Conservation (phyloP, 768 basidiomycete species). For the Agaricus subrufescens region DNA sequence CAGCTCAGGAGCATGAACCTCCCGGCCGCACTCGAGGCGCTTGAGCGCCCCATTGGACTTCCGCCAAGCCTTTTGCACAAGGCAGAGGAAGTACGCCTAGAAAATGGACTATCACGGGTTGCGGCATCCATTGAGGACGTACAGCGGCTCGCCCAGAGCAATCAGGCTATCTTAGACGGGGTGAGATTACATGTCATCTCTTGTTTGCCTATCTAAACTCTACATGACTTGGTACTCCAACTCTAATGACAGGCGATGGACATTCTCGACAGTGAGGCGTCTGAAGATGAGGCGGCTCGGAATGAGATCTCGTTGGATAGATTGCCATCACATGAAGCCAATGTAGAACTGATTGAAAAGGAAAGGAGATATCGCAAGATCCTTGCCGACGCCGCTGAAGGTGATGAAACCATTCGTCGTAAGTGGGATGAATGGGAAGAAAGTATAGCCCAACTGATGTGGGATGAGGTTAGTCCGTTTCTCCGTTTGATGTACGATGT, state of each 20-base stretch:
- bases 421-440: constrained; percentile 92
- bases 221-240: background rate
- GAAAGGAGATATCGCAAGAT: constrained; percentile 69
- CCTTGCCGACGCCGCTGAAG: constrained; percentile 64
- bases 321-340: constrained; percentile 74
- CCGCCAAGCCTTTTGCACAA: constrained; percentile 85
- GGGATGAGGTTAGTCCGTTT: constrained; percentile 52
- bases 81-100: constrained; percentile 77
- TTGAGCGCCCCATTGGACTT: constrained; percentile 82
- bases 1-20: constrained; percentile 68
- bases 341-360: constrained; percentile 65
- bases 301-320: constrained; percentile 45
- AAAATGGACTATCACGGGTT: constrained; percentile 71
- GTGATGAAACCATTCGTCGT: constrained; percentile 69
- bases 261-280: constrained; percentile 85
- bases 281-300: constrained; percentile 72
- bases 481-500: background rate
- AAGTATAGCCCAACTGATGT: constrained; percentile 63
- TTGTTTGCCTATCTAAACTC: background rate
- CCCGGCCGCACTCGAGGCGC: constrained; percentile 81
- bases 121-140: constrained; percentile 72
- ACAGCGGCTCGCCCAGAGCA: constrained; percentile 56
- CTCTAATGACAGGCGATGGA: constrained; percentile 64
- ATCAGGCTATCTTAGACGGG: constrained; percentile 67
- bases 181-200: constrained; percentile 34